These are phyloP conservation scores for Fusarium chuoi DNA, from an alignment of 2,329 filamentous ascomycete genomes.

Conservation along the genomic window DNA sequence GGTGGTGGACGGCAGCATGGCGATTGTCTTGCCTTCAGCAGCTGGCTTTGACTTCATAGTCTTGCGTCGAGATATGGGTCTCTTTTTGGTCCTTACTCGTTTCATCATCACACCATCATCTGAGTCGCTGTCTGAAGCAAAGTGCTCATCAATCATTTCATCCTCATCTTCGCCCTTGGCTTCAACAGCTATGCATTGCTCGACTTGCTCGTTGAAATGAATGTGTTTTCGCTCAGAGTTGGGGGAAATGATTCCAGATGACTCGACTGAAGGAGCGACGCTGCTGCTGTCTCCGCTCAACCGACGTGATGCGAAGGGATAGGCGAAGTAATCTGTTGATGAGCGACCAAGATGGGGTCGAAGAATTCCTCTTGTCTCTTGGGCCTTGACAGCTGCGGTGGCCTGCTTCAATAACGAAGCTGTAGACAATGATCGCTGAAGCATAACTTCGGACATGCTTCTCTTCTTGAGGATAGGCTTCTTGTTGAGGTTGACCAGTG, in stretches of 20 bases:
- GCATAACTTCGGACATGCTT: constrained; percentile 94
- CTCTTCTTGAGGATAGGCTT: constrained; percentile 97
- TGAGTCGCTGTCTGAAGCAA: constrained; percentile 72
- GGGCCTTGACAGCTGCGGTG: constrained; percentile 84
- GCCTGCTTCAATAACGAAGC: constrained; percentile 92
- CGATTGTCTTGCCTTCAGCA: constrained; percentile 84
- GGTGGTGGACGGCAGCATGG: constrained; percentile 86
- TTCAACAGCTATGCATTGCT: constrained; percentile 95
- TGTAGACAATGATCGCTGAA: constrained; percentile 87
- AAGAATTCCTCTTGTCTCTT: constrained; percentile 68
- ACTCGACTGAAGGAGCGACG: constrained; percentile 72
- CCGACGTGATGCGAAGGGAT: constrained; percentile 70
- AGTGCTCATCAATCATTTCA: constrained; percentile 66
- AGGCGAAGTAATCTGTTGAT: constrained; percentile 75
- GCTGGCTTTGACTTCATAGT: constrained; percentile 53
- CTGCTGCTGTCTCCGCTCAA: constrained; percentile 70
- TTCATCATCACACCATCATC: constrained; percentile 90
- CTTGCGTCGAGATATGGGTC: constrained; percentile 57
- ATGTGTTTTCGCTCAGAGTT: constrained; percentile 83
- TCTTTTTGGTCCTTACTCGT: constrained; percentile 66
- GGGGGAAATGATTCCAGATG: constrained; percentile 75
- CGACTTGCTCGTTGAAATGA: constrained; percentile 95
- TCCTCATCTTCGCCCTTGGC: constrained; percentile 82
- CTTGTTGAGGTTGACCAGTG: constrained; percentile 73
- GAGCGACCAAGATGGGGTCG: constrained; percentile 69